A percentile compares a stretch with the other conserved stretches of the same genome.
Evolutionary conservation across 495 filamentous ascomycete genomes (phyloP).

Genomic region (Talaromyces borbonicus): DNA sequence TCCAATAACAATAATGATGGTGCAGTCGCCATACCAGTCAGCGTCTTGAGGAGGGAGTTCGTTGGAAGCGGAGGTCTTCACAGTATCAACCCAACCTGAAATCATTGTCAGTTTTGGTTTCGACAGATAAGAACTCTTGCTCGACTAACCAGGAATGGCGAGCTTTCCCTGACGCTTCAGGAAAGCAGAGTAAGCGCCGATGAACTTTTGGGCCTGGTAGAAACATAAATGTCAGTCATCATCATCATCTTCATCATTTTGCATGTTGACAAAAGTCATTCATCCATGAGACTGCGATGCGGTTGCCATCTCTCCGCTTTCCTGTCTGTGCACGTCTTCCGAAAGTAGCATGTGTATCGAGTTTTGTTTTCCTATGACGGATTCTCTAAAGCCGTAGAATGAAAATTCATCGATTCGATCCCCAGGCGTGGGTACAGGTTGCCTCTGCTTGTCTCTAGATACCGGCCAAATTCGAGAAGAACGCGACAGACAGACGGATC

Average conservation of each 20-base stretch:
- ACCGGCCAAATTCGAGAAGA: background rate
- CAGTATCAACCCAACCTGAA: constrained; percentile 93
- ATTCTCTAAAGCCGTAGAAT: too few relatives aligned
- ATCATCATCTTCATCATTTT: too few relatives aligned
- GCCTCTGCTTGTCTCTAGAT: background rate
- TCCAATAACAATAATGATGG: background rate
- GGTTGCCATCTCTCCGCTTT: background rate
- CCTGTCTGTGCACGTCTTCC: background rate
- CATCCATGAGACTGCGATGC: too few relatives aligned
- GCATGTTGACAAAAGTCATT: too few relatives aligned
- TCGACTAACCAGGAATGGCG: constrained; percentile 70
- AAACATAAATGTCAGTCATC: constrained; percentile 17
- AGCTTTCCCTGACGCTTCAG: constrained; percentile 99
- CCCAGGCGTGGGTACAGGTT: too few relatives aligned
- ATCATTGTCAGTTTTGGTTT: constrained; percentile 5
- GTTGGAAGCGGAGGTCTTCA: constrained; percentile 93
- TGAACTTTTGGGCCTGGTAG: constrained; percentile 89
- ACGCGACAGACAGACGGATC: background rate
- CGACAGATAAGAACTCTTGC: background rate
- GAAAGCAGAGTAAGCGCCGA: constrained; percentile 88
- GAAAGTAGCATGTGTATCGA: too few relatives aligned
- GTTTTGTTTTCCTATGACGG: too few relatives aligned
- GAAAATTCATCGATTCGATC: too few relatives aligned
- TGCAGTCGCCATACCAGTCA: constrained; percentile 59
- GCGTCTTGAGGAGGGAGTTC: constrained; percentile 95